These are phyloP conservation scores for Rhizopogon sp. DNA, from an alignment of 768 basidiomycete genomes.

Conservation along the genomic window DNA sequence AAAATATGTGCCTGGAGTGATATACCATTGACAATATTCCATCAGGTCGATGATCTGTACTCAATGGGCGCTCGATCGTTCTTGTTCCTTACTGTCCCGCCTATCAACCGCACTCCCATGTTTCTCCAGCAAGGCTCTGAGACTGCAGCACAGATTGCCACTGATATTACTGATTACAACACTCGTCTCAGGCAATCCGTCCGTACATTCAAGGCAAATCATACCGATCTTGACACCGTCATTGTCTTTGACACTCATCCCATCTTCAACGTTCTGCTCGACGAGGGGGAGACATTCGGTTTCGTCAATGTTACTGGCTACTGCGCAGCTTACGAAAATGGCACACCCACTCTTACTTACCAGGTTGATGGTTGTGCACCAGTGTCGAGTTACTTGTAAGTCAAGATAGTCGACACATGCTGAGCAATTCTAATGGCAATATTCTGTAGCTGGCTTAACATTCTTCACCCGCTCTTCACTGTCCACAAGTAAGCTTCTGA, in stretches of 20 bases:
- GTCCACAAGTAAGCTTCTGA: conserved; percentile 48
- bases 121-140: conserved; percentile 35
- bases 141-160: conserved; percentile 22
- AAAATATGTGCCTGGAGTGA: neutral
- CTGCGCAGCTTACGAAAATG: conserved; percentile 55
- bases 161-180: conserved; percentile 47
- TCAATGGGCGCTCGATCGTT: conserved; percentile 55
- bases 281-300: conserved; percentile 47
- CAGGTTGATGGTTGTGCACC: too few species aligned
- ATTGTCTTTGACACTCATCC: conserved; percentile 52
- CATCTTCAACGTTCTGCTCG: conserved; percentile 53
- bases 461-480: conserved; percentile 56
- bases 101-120: conserved; percentile 50
- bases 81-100: conserved; percentile 59
- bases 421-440: neutral
- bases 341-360: conserved; percentile 42
- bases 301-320: conserved; percentile 57
- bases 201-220: conserved; percentile 34
- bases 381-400: conserved; percentile 56
- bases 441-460: conserved; percentile 50
- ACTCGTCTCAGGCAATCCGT: conserved; percentile 35
- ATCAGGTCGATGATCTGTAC: conserved; percentile 16
- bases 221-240: conserved; percentile 39
- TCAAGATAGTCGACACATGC: conserved; percentile 1
- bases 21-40: neutral